Base-by-base conservation (phyloP, 2,329 filamentous ascomycete species). In the Microsporum audouinii region DNA sequence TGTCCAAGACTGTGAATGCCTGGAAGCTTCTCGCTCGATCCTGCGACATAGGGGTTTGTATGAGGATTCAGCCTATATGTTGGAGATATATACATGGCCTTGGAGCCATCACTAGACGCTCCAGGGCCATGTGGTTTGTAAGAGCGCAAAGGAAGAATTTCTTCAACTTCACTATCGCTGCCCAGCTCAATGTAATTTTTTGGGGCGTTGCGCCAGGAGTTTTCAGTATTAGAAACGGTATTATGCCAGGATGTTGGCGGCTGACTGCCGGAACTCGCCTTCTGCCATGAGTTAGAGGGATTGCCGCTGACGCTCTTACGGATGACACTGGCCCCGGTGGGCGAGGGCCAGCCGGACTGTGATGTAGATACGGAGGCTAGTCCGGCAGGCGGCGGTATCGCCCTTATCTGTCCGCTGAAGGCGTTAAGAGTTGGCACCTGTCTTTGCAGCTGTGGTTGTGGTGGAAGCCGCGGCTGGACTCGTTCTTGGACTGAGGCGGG, bases 101-200 rank as follows among this genome's bases (percentile, higher is more conserved):
- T 31, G 14, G 49, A 7, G 33, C 27, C 7, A 31, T 17, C 33
- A 6, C 31, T 5, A 5, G 27, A 5, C 4, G 23, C 29, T 14
- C 49, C 7, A 2, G 49, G 49, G 29, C 27, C 27, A n/a, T 12
- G 31, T 10, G 14, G 1, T 34, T n/a, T 33, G 12, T 5, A 7
- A 12, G 10, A 33, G n/a, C 7, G 23, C 33, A 29, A 2, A 14
- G 33, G 12, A 39, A 4, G 14, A 27, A 39, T 31, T 38, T 59
- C 57, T 56, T 65, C 60, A 8, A 56, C n/a, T 5, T 63, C 62
- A 34, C 62, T 63, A 38, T 63, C 62, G 33, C 62, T 62, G 36
- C 57, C 59, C 23, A 63, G 57, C 36, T 63, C 62, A 12, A 63
- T 45, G 23, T 53, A 61, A 36, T 41, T 47, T n/a, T 61, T 27